phyloP scores from a whole-genome alignment of 2,329 filamentous ascomycete genomes.

The Ascochyta pisi region DNA sequence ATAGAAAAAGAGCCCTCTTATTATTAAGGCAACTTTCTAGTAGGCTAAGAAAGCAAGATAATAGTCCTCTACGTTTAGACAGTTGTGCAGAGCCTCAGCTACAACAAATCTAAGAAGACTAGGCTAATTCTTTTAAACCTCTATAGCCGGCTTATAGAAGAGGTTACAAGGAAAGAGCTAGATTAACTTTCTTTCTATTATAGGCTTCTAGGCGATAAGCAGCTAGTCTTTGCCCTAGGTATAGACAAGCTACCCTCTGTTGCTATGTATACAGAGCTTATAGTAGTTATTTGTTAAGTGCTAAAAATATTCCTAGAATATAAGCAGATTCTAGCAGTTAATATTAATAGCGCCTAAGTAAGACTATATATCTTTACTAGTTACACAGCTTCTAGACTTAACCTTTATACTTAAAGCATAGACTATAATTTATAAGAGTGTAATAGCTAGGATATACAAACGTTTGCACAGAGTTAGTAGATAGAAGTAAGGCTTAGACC shows the following conservation, averaged over 20 bases:
- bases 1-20: conserved; percentile 15
- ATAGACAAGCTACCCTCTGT: too few relatives aligned
- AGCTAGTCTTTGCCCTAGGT: background rate
- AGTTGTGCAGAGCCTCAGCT: conserved; percentile 2
- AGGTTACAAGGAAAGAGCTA: too few relatives aligned
- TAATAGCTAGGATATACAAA: too few relatives aligned
- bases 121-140: too few relatives aligned
- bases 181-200: background rate
- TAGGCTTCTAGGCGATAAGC: conserved; percentile 6
- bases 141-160: too few relatives aligned
- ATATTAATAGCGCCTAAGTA: background rate
- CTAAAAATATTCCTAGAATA: too few relatives aligned
- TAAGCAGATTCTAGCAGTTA: background rate
- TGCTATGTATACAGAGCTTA: too few relatives aligned
- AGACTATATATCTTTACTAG: background rate
- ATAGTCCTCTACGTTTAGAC: conserved; percentile 1
- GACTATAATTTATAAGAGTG: too few relatives aligned
- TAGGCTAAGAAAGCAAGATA: conserved; percentile 21
- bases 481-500: too few relatives aligned
- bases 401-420: too few relatives aligned
- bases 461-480: too few relatives aligned
- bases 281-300: too few relatives aligned
- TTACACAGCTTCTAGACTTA: background rate
- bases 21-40: conserved; percentile 15
- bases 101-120: conserved; percentile 14